Percentiles rank a stretch among this genome's conserved stretches.
Conservation (phyloP, 148 eudicot genomes). For the Heliosperma pusillum region DNA sequence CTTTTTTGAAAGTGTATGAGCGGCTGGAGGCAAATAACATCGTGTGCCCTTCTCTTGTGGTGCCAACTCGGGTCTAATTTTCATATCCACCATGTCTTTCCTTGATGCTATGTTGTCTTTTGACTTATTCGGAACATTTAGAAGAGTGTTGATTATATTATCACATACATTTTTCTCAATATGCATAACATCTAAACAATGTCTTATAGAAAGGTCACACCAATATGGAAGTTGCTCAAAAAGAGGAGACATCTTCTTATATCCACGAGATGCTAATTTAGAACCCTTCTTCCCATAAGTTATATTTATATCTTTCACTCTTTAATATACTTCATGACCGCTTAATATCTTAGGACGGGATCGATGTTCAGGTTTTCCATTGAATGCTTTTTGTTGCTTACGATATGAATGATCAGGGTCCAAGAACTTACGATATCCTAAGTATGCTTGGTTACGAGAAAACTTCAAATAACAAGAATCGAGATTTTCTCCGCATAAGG, state of each 20-base stretch:
- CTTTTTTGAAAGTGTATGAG: neutral
- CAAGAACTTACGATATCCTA: neutral
- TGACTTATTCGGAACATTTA: neutral
- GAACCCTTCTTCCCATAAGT: neutral
- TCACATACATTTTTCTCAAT: neutral
- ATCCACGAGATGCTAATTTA: neutral
- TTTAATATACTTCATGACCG: neutral
- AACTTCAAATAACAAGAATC: no score
- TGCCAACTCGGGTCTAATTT: neutral
- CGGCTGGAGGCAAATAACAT: neutral
- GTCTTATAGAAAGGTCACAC: neutral
- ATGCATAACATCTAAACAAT: constrained; percentile 9
- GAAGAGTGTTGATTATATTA: neutral
- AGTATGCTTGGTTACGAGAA: neutral
- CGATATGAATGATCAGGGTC: neutral
- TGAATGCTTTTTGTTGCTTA: no score
- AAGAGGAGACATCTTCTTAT: constrained; percentile 15
- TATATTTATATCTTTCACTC: neutral
- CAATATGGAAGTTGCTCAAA: constrained; percentile 16
- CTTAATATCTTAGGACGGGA: neutral
- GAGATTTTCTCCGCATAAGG: no score
- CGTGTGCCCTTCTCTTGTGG: neutral
- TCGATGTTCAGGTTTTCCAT: no score
- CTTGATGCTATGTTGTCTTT: neutral
- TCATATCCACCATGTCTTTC: neutral